Conservation (phyloP, 441 rosid species). For the Jatropha multifida region DNA sequence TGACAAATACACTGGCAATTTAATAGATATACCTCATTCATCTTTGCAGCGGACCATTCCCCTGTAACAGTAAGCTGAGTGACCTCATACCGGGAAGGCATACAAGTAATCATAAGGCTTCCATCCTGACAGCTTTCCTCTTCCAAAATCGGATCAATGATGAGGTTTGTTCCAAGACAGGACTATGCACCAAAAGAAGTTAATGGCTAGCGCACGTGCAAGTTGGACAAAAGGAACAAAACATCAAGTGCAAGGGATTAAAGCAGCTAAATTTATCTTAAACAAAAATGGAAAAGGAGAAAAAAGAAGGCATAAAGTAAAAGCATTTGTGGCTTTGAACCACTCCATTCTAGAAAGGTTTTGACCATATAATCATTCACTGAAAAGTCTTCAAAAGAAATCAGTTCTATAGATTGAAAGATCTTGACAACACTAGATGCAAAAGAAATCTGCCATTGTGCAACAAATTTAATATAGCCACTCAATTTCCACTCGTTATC, state of each 20-base stretch:
- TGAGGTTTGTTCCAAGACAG: conserved; percentile 60
- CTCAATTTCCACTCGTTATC: neutral
- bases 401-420: neutral
- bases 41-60: conserved; percentile 69
- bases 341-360: neutral
- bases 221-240: neutral
- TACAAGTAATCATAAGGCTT: conserved; percentile 63
- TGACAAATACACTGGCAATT: neutral
- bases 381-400: neutral
- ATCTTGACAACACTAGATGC: neutral
- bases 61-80: conserved; percentile 75
- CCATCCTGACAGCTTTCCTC: conserved; percentile 85
- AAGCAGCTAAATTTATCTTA: conserved; percentile 7
- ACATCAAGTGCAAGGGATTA: neutral
- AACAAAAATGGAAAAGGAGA: neutral
- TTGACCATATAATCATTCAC: neutral
- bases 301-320: neutral
- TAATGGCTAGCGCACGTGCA: conserved; percentile 4
- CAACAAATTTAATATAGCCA: neutral
- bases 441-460: neutral
- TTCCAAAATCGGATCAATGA: conserved; percentile 69
- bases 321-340: neutral
- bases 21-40: conserved; percentile 53
- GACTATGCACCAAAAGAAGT: conserved; percentile 40
- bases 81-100: conserved; percentile 80